Evolutionary conservation across 805 yeast species (phyloP).

Genomic region (Ogataea salicorniae): DNA sequence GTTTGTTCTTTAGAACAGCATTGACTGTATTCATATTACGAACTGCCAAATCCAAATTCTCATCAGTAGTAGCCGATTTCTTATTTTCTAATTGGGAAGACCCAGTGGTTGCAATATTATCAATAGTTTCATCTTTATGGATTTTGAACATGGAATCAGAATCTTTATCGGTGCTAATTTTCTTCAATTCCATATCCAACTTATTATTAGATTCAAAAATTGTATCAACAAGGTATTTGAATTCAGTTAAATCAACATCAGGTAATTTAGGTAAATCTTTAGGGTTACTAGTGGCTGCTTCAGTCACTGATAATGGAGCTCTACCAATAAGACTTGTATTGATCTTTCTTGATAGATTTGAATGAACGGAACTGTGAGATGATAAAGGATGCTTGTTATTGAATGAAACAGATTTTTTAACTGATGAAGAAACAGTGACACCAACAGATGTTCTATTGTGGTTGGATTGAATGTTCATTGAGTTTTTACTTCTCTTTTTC

Average conservation of each 20-base stretch:
- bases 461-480: conserved; percentile 16
- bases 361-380: conserved; percentile 6
- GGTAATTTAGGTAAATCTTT: conserved; percentile 25
- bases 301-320: conserved; percentile 1
- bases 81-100: not conserved
- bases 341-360: not conserved
- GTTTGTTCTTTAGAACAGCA: not conserved
- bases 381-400: conserved; percentile 16
- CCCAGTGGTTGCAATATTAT: not conserved
- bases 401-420: conserved; percentile 45
- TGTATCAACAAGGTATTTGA: conserved; percentile 28
- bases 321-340: not conserved
- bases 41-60: not conserved
- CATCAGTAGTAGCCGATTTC: not conserved
- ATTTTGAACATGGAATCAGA: not conserved
- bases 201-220: conserved; percentile 19
- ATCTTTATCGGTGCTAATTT: not conserved
- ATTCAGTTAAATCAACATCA: conserved; percentile 24
- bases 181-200: not conserved
- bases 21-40: conserved; percentile 4
- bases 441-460: conserved; percentile 27
- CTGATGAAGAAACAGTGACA: conserved; percentile 44
- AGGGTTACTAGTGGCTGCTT: conserved; percentile 16
- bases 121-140: conserved; percentile 5
- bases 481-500: conserved; percentile 8